These are phyloP conservation scores for Cyclotella kingstonii DNA, from an alignment of 108 stramenopile species.

Conservation along the genomic window DNA sequence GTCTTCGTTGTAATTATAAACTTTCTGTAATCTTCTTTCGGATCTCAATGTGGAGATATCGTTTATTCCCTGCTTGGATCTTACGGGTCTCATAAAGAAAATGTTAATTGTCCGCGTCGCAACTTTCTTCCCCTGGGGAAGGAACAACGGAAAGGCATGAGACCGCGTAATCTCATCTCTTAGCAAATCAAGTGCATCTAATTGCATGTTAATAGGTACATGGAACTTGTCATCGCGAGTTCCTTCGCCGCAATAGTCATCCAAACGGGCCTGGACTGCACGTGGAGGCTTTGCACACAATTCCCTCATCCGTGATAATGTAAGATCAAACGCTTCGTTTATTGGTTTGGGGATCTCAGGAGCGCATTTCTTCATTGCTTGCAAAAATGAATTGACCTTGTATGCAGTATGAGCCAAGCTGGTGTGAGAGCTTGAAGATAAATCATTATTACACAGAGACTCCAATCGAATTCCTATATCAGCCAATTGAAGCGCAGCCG, in stretches of 20 bases:
- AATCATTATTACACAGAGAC: slow-evolving; percentile 14
- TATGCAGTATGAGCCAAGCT: slow-evolving; percentile 27
- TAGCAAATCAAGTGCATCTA: slow-evolving; percentile 37
- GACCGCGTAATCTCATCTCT: slow-evolving; percentile 12
- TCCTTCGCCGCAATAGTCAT: slow-evolving; percentile 15
- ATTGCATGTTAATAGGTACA: slow-evolving; percentile 32
- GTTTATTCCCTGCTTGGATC: neutral
- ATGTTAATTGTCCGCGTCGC: slow-evolving; percentile 20
- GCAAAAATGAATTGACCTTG: slow-evolving; percentile 25
- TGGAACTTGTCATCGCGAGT: slow-evolving; percentile 6
- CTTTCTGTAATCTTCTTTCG: no score
- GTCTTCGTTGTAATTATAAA: no score
- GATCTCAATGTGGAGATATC: no score
- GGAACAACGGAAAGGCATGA: slow-evolving; percentile 22
- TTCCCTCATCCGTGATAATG: slow-evolving; percentile 7
- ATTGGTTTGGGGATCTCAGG: slow-evolving; percentile 20
- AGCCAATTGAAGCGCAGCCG: slow-evolving; percentile 17
- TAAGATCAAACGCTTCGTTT: slow-evolving; percentile 9
- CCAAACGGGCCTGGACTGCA: slow-evolving; percentile 18
- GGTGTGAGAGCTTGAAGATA: slow-evolving; percentile 20
- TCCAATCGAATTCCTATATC: slow-evolving; percentile 24
- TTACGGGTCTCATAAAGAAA: slow-evolving; percentile 13
- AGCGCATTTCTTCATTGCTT: slow-evolving; percentile 34
- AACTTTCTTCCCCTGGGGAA: slow-evolving; percentile 19
- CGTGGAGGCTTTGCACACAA: slow-evolving; percentile 31